Base-by-base conservation (phyloP, 768 basidiomycete genomes). In the Termitomyces sp. region DNA sequence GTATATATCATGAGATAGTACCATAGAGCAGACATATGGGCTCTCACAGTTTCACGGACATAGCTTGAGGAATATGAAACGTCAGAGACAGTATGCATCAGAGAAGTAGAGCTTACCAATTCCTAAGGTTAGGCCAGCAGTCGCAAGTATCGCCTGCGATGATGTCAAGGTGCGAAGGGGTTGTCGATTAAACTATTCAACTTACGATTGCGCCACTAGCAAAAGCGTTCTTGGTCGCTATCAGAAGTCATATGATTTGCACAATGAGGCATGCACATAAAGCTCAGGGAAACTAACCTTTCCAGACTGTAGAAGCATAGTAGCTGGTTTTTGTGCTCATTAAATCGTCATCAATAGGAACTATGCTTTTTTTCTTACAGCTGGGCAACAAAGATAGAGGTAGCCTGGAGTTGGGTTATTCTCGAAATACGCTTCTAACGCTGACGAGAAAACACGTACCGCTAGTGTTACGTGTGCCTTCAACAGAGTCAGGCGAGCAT, bases 401-500 rank as follows among this genome's bases (percentile, higher is more conserved):
- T 39, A 10, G 53, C 46, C 62, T 64, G 34, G 1, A 44, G 33
- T 12, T 5, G 15, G 45, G 9, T 51, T 31, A 29, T 47, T 18
- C 36, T 10, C 13, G 5, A 37, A 6, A 13, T 33, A 29, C 13
- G 3, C 18, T 15, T 5, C n/a, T 16, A 15, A 18, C 34, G 22
- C 15, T 50, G 9, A 45, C 13, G n/a, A 46, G 26, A 2, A 20
- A 31, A n/a, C 7, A 45, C 62, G 15, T 36, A 64, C 62, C 24
- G 62, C 54, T 51, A 64, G 58, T 2, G 48, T 26, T n/a, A 64
- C n/a, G 16, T 64, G 62, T 26, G 52, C n/a, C 61, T 62, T 16
- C 36, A 29, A 24, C 49, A 26, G n/a, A 20, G 26, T 52, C 37
- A 39, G 34, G 5, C 9, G 4, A 24, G 24, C 31, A 41, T 7